These are phyloP conservation scores for Larix kaempferi DNA, from an alignment of 75 land plant genomes.

Conservation along the genomic window DNA sequence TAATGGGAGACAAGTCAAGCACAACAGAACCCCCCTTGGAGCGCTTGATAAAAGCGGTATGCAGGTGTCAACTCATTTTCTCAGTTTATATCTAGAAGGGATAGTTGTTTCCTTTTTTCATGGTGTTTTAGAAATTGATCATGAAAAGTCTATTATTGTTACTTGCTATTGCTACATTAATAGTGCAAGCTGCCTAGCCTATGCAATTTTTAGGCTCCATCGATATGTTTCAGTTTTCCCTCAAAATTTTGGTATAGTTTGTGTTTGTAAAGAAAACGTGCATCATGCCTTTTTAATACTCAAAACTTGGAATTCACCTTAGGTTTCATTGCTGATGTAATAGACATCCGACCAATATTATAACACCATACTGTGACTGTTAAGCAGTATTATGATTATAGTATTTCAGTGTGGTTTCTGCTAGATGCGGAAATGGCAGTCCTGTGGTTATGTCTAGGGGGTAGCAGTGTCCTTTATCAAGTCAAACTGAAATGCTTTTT, in stretches of 20 bases:
- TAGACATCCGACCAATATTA: background rate
- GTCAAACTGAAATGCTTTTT: background rate
- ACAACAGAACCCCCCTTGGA: constrained; percentile 76
- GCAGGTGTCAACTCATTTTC: background rate
- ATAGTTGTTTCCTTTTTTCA: background rate
- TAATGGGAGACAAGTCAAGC: constrained; percentile 47
- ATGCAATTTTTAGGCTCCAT: background rate
- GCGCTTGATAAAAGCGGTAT: constrained; percentile 73
- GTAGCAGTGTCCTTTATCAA: background rate
- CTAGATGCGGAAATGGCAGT: background rate
- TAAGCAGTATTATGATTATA: background rate
- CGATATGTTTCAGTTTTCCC: background rate
- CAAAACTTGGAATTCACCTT: background rate
- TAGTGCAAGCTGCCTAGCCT: background rate
- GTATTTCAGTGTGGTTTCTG: background rate
- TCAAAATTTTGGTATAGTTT: background rate
- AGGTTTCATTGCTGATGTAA: background rate
- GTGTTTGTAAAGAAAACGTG: background rate
- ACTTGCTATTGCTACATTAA: background rate
- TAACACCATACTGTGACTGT: background rate
- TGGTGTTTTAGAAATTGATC: too few relatives aligned
- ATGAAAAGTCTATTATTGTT: background rate
- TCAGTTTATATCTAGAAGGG: background rate
- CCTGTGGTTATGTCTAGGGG: background rate
- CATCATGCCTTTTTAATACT: background rate